Base-by-base conservation (phyloP, 2,329 filamentous ascomycete species). In the Scytalidium sp. region DNA sequence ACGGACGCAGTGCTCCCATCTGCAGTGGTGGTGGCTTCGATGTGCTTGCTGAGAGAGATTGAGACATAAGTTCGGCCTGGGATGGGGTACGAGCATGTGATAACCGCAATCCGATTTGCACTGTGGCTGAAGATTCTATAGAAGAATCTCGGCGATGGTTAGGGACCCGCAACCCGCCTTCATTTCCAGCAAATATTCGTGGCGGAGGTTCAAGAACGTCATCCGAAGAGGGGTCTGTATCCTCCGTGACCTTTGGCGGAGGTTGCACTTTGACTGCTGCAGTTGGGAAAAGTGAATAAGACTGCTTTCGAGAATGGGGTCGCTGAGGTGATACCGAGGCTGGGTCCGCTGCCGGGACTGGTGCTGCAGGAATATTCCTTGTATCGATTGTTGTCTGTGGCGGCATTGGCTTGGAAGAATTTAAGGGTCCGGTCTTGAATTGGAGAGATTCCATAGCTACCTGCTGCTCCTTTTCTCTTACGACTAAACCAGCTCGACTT, bases 31-130 rank as follows among this genome's bases (percentile, higher is more conserved):
- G 41, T 27, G 55, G n/a, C 65, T 70, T 68, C 51, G 68, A 60
- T 50, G 47, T 67, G 53, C 53, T 70, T 58, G 45, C 42, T 59
- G 66, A 53, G 17, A 61, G 41, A 58, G 65, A 51, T 8, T 56
- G 46, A 5, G 29, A 40, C 2, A 50, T 43, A 1, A 51, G 21
- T 29, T 51, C 48, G 22, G 54, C 50, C 46, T 49, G 43, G 15
- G 55, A 48, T 19, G 50, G 43, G 15, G 64, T 45, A 50, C 66
- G 53, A 46, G 64, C 25, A 79, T 74, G 47, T 76, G 85, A 88
- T 49, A 89, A 73, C 10, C 85, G 79, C 15, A 89, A 72, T 1
- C 85, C 85, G 46, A 89, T 88, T 61, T 88, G 84, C 10, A 89
- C 84, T 0, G 84, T 88, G 20, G 84, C 84, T 9, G 80, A 80